A percentile compares a stretch with the other conserved stretches of the same genome.
These are phyloP conservation scores for Xylaria acuta DNA, from an alignment of 495 filamentous ascomycete species.

Conservation along the genomic window DNA sequence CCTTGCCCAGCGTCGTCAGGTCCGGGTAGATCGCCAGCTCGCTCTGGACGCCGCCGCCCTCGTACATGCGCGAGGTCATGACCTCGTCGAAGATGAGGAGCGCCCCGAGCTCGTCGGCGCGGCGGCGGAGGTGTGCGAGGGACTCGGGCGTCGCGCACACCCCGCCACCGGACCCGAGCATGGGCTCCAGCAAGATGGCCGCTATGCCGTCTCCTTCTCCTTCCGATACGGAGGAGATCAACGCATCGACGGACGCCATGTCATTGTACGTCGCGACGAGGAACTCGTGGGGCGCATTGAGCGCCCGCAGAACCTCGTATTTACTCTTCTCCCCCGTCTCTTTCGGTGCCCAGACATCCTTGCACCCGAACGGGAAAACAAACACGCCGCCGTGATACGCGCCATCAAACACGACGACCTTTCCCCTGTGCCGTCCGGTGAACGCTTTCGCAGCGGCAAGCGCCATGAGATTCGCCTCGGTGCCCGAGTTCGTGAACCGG, in stretches of 20 bases:
- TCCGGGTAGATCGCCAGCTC: constrained; percentile 57
- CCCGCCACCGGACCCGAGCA: constrained; percentile 64
- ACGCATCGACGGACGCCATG: constrained; percentile 41
- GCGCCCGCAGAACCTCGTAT: constrained; percentile 19
- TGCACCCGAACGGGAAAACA: constrained; percentile 41
- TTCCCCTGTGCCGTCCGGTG: constrained; percentile 42
- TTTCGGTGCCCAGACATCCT: constrained; percentile 14
- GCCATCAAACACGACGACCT: constrained; percentile 56
- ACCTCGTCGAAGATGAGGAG: constrained; percentile 71
- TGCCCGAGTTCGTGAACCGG: constrained; percentile 61
- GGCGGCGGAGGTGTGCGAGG: constrained; percentile 40
- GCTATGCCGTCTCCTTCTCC: constrained; percentile 46
- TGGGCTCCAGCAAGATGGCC: constrained; percentile 64
- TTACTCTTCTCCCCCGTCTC: neutral
- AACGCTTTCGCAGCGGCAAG: constrained; percentile 48
- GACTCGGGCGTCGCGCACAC: constrained; percentile 55
- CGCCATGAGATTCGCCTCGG: constrained; percentile 60
- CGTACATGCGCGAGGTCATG: constrained; percentile 62
- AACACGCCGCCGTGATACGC: constrained; percentile 64
- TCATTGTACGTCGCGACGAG: constrained; percentile 61
- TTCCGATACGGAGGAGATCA: constrained; percentile 33
- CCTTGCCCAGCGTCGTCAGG: constrained; percentile 68
- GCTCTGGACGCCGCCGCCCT: constrained; percentile 52
- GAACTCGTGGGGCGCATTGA: constrained; percentile 49
- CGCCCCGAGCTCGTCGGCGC: constrained; percentile 44